Evolutionary conservation across 2,329 filamentous ascomycete genomes (phyloP).

Genomic region (Colletotrichum phormii): DNA sequence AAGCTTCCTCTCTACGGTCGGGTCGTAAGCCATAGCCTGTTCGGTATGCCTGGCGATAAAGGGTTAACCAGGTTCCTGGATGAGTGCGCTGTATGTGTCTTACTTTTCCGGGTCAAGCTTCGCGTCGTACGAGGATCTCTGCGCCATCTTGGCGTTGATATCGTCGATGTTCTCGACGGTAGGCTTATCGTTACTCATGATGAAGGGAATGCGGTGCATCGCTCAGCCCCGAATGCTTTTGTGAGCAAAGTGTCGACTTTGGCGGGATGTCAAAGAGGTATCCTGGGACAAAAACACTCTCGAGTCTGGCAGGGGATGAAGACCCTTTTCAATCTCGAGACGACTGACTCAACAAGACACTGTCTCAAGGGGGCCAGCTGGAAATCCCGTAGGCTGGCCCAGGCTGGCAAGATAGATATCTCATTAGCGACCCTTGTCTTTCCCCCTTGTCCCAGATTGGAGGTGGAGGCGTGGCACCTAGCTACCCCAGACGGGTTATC

Average conservation of each 20-base stretch:
- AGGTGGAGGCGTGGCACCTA: conserved; percentile 6
- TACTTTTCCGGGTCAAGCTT: conserved; percentile 21
- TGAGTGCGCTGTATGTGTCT: neutral
- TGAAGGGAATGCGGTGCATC: neutral
- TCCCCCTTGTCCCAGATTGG: neutral
- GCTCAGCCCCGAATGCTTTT: conserved; percentile 1
- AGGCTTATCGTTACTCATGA: conserved; percentile 22
- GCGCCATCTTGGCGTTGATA: conserved; percentile 13
- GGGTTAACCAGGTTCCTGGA: neutral
- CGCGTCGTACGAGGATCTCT: neutral
- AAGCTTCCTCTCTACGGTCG: conserved; percentile 50
- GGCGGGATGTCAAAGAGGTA: neutral
- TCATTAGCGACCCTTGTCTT: neutral
- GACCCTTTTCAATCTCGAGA: neutral
- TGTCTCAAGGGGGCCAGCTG: neutral
- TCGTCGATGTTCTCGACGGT: conserved; percentile 25
- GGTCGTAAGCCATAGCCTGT: conserved; percentile 40
- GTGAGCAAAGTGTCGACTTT: conserved; percentile 9
- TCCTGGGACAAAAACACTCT: neutral
- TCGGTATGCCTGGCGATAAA: neutral
- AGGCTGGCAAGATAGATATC: conserved; percentile 4
- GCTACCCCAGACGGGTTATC: conserved; percentile 22
- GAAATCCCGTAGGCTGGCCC: neutral
- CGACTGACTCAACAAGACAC: neutral
- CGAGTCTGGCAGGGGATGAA: neutral